Conservation (phyloP, 768 basidiomycete species). For the Pholiota molesta region DNA sequence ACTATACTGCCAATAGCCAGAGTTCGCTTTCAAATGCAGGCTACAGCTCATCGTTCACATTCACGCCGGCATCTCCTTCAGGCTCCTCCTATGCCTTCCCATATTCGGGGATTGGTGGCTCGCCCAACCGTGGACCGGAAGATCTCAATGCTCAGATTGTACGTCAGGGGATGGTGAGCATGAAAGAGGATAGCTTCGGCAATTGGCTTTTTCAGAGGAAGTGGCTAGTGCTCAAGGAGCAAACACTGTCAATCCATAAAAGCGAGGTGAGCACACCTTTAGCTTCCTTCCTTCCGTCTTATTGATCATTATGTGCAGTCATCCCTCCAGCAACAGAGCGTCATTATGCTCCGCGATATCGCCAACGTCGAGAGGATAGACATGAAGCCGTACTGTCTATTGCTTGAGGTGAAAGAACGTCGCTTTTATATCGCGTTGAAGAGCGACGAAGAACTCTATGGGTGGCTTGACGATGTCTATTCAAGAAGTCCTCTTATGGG, state of each 20-base stretch:
- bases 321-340: slow-evolving; percentile 58
- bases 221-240: slow-evolving; percentile 86
- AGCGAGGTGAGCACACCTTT: slow-evolving; percentile 69
- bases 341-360: slow-evolving; percentile 76
- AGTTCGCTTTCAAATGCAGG: slow-evolving; percentile 53
- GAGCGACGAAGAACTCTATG: slow-evolving; percentile 96
- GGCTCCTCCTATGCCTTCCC: slow-evolving; percentile 63
- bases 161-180: slow-evolving; percentile 72
- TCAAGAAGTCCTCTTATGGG: slow-evolving; percentile 90
- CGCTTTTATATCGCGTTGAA: slow-evolving; percentile 83
- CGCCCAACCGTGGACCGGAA: slow-evolving; percentile 58
- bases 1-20: slow-evolving; percentile 41
- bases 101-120: slow-evolving; percentile 85
- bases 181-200: slow-evolving; percentile 94
- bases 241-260: slow-evolving; percentile 82
- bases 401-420: slow-evolving; percentile 85
- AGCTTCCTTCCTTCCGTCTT: background rate
- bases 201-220: slow-evolving; percentile 92
- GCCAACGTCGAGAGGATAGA: slow-evolving; percentile 90
- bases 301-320: slow-evolving; percentile 22
- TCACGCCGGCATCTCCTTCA: slow-evolving; percentile 51
- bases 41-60: slow-evolving; percentile 62
- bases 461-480: slow-evolving; percentile 98
- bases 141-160: slow-evolving; percentile 51
- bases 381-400: slow-evolving; percentile 91